These are phyloP conservation scores for Termitomyces sp. DNA, from an alignment of 768 basidiomycete species.

Conservation along the genomic window DNA sequence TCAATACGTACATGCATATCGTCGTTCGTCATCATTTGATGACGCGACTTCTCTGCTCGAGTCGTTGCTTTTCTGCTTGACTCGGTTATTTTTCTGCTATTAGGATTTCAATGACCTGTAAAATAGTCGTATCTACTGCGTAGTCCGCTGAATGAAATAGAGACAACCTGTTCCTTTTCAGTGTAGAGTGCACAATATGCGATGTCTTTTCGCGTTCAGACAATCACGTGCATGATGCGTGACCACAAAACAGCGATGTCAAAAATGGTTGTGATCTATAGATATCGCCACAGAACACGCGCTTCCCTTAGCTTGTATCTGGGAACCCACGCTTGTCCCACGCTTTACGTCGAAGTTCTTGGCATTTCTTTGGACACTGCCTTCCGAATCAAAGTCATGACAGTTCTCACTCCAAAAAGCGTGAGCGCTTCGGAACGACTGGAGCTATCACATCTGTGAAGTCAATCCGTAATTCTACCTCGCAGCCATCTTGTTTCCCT, in stretches of 20 bases:
- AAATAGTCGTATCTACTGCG: neutral
- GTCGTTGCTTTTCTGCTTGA: conserved; percentile 2
- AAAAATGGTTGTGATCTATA: neutral
- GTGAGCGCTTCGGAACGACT: neutral
- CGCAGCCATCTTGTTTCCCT: neutral
- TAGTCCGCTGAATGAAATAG: neutral
- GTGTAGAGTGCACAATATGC: too few relatives aligned
- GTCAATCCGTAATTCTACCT: neutral
- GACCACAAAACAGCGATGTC: neutral
- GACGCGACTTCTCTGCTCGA: conserved; percentile 1
- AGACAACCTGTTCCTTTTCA: neutral
- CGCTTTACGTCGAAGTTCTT: neutral
- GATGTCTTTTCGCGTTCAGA: neutral
- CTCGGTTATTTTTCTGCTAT: neutral
- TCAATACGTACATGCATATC: neutral
- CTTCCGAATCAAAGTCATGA: neutral
- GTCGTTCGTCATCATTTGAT: neutral
- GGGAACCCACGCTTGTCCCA: neutral
- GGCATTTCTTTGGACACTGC: neutral
- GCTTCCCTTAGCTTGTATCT: too few relatives aligned
- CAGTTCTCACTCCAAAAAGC: neutral
- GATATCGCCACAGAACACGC: too few relatives aligned
- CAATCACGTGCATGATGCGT: neutral
- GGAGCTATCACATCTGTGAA: neutral
- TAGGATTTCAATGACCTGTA: neutral